phyloP scores from a whole-genome alignment of 78 protist genomes.

The Planoprotostelium fungivorum region DNA sequence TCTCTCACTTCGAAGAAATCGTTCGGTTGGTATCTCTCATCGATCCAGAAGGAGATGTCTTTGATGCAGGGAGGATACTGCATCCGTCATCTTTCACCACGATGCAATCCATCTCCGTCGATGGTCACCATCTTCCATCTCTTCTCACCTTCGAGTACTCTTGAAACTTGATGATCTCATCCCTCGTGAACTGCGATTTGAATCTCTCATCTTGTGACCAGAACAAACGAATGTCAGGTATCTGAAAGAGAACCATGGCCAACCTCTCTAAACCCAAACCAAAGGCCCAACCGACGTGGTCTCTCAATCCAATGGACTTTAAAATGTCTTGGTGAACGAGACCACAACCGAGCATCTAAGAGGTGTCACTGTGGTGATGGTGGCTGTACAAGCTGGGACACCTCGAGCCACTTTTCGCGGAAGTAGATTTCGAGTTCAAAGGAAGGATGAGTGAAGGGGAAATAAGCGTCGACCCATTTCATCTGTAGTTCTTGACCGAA shows the following conservation, averaged over 20 bases:
- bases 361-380: background rate
- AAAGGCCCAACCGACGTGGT: constrained; percentile 85
- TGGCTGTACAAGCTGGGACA: background rate
- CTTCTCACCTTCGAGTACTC: constrained; percentile 19
- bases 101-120: constrained; percentile 4
- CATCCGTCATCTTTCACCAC: background rate
- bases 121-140: constrained; percentile 19
- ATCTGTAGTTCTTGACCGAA: constrained; percentile 41
- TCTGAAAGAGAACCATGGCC: constrained; percentile 87
- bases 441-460: constrained; percentile 88
- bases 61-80: constrained; percentile 74
- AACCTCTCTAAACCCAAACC: constrained; percentile 92
- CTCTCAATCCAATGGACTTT: background rate
- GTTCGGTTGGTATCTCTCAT: constrained; percentile 64
- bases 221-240: constrained; percentile 93
- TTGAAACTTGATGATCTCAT: constrained; percentile 20
- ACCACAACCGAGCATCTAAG: constrained; percentile 77
- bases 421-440: constrained; percentile 82
- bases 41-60: constrained; percentile 82
- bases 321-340: constrained; percentile 68
- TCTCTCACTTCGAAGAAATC: constrained; percentile 53
- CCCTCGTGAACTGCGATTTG: constrained; percentile 52
- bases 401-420: constrained; percentile 84
- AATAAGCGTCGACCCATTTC: constrained; percentile 82
- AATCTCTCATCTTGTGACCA: constrained; percentile 88